Percentiles rank a stretch among this genome's conserved stretches.
Evolutionary conservation across 257 asterid species (phyloP).

Genomic region (Scutellaria barbata): DNA sequence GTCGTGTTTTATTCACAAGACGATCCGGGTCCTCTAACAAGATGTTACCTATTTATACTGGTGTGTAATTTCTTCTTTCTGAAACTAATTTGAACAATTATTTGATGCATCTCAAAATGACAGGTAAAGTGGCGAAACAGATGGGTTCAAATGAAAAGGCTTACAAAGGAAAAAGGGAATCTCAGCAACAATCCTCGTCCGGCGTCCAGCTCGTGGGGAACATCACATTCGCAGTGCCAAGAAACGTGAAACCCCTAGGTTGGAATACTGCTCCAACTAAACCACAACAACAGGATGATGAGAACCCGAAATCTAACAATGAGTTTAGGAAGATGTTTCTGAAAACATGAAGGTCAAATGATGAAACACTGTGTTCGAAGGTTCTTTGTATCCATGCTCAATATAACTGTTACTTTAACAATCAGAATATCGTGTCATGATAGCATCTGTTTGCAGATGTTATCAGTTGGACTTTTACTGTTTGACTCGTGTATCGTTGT

Average conservation of each 20-base stretch:
- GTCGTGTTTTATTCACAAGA: too few relatives aligned
- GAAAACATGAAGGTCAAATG: constrained; percentile 41
- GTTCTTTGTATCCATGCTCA: background rate
- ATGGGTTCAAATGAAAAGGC: constrained; percentile 42
- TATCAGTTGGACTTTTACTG: too few relatives aligned
- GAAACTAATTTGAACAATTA: background rate
- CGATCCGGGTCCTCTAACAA: too few relatives aligned
- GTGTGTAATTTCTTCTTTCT: background rate
- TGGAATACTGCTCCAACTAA: constrained; percentile 45
- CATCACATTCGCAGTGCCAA: constrained; percentile 85
- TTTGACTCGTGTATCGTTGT: too few relatives aligned
- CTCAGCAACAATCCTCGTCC: constrained; percentile 33
- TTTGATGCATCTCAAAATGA: constrained; percentile 22
- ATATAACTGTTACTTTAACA: too few relatives aligned
- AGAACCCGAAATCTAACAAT: constrained; percentile 81
- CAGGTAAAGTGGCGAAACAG: constrained; percentile 45
- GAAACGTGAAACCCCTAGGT: constrained; percentile 77
- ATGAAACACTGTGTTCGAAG: background rate
- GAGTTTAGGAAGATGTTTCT: constrained; percentile 92
- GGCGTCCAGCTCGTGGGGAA: constrained; percentile 64
- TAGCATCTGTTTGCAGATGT: too few relatives aligned
- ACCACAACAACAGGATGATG: constrained; percentile 48
- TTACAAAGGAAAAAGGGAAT: constrained; percentile 42
- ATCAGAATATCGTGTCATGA: too few relatives aligned
- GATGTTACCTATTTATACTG: background rate